Evolutionary conservation across 805 yeast species (phyloP), one percentile per base, ranked within the genome.

Genomic region (Pichia sporocuriosa): DNA sequence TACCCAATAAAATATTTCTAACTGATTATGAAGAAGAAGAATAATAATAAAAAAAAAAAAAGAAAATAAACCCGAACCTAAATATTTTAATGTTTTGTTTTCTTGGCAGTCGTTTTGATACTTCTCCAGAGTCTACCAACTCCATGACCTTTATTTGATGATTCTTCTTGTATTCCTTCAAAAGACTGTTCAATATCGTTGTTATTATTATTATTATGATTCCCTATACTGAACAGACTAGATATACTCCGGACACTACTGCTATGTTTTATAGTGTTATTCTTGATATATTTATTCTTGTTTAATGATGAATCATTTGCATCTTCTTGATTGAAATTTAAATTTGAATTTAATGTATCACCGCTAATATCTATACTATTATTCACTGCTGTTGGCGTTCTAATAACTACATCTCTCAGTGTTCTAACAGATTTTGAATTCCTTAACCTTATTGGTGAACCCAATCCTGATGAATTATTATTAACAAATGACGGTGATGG

Each of bases 211-310:
- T n/a, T n/a, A n/a, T n/a, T n/a, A 24, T 16, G 11, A 16, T 4
- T 28, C 9, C 27, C 21, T 17, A 56, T 52, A 31, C n/a, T n/a
- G n/a, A n/a, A n/a, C n/a, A 49, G 28, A 41, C 43, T 38, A 33
- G 42, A 20, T 31, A 43, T 21, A 40, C 32, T 24, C 25, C 19
- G 16, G 4, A 39, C 20, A 24, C 46, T 39, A 20, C 20, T 25
- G 19, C 36, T 43, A 11, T 29, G 30, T 19, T 15, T 35, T 3
- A 40, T 13, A 12, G 23, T 24, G 16, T 30, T 3, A 24, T 22
- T n/a, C n/a, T n/a, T n/a, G n/a, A n/a, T n/a, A n/a, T n/a, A n/a
- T n/a, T n/a, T n/a, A n/a, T n/a, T n/a, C n/a, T n/a, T n/a, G n/a
- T n/a, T n/a, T n/a, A n/a, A n/a, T n/a, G n/a, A n/a, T n/a, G n/a